A percentile compares a stretch with the other conserved stretches of the same genome.
Evolutionary conservation across 306 rosid species (phyloP).

Genomic region (Casuarina equisetifolia): DNA sequence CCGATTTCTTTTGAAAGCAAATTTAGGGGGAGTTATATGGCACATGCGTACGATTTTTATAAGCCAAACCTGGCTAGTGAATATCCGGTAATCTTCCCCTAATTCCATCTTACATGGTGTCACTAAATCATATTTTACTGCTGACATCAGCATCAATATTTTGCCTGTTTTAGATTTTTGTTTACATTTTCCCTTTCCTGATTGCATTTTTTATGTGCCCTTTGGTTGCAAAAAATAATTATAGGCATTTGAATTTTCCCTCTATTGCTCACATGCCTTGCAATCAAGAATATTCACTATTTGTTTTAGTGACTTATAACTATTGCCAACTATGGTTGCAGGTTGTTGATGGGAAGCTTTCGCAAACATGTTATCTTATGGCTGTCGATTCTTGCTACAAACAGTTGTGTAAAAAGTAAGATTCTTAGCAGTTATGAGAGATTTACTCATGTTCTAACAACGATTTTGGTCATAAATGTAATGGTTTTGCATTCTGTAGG

Average conservation of each 20-base stretch:
- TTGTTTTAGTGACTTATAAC: conserved; percentile 19
- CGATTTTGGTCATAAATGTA: conserved; percentile 14
- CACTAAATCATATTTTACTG: background rate
- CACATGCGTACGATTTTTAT: conserved; percentile 95
- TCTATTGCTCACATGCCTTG: background rate
- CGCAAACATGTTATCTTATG: conserved; percentile 94
- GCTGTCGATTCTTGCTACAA: conserved; percentile 94
- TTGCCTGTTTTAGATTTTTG: background rate
- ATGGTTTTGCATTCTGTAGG: conserved; percentile 48
- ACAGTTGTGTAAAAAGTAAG: conserved; percentile 73
- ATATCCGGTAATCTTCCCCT: conserved; percentile 70
- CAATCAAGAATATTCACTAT: background rate
- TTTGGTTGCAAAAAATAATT: background rate
- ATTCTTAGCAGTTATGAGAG: conserved; percentile 1
- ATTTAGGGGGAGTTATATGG: conserved; percentile 90
- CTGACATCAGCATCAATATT: background rate
- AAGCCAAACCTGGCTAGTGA: conserved; percentile 98
- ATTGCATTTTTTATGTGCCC: background rate
- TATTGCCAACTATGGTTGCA: conserved; percentile 30
- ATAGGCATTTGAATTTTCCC: background rate
- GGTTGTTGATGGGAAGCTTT: conserved; percentile 99
- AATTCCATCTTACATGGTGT: background rate
- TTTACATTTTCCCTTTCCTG: background rate
- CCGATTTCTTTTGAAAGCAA: conserved; percentile 94
- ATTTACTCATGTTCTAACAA: conserved; percentile 4